phyloP scores from a whole-genome alignment of 2,329 filamentous ascomycete genomes.

The Fusarium sp. region DNA sequence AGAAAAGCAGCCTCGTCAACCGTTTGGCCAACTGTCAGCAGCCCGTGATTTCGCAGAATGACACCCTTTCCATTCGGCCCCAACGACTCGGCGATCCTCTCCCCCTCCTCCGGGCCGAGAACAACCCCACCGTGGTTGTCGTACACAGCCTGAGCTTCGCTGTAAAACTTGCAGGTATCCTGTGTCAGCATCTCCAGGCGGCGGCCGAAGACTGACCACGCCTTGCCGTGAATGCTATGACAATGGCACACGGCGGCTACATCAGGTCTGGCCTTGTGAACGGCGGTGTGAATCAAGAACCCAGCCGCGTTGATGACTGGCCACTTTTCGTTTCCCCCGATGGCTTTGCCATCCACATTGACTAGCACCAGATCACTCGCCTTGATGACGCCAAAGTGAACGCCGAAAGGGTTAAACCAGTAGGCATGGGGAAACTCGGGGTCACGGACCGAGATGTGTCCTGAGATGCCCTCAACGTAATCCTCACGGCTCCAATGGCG shows the following conservation, averaged over 20 bases:
- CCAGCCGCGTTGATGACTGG: neutral
- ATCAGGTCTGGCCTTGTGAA: slow-evolving; percentile 14
- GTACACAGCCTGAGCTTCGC: slow-evolving; percentile 64
- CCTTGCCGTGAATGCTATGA: slow-evolving; percentile 4
- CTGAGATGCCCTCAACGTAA: neutral
- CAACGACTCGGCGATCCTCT: slow-evolving; percentile 63
- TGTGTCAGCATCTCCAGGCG: slow-evolving; percentile 69
- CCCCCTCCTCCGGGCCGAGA: slow-evolving; percentile 65
- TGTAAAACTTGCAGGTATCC: slow-evolving; percentile 65
- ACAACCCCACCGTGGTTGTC: slow-evolving; percentile 69
- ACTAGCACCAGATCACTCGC: neutral
- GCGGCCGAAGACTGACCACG: neutral
- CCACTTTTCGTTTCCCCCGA: neutral
- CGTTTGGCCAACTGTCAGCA: slow-evolving; percentile 69
- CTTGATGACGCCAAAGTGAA: neutral
- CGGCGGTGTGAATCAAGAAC: slow-evolving; percentile 10
- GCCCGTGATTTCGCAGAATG: slow-evolving; percentile 70
- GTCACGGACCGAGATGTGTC: neutral
- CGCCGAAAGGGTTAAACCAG: neutral
- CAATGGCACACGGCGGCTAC: slow-evolving; percentile 9
- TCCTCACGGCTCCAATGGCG: neutral
- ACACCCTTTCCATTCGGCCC: slow-evolving; percentile 61
- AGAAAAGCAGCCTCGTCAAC: slow-evolving; percentile 73
- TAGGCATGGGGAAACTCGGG: slow-evolving; percentile 26
- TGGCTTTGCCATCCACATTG: neutral